These are phyloP conservation scores for Hippophae gyantsensis DNA, from an alignment of 306 rosid genomes.

Conservation along the genomic window DNA sequence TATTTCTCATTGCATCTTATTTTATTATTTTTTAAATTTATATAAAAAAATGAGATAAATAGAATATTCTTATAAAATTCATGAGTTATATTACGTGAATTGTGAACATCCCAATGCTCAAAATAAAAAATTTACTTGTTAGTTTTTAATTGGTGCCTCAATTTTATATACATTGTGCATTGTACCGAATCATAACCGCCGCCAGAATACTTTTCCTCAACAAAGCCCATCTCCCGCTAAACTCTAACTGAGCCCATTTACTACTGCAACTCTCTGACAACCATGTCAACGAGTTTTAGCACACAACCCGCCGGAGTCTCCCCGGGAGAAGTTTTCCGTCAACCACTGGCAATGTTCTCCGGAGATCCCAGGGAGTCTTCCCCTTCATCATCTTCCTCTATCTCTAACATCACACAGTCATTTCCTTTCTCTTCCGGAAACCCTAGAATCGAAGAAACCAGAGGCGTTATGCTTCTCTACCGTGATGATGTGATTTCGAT, in stretches of 20 bases:
- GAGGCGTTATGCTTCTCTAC: conserved; percentile 82
- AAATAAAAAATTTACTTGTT: too few species aligned
- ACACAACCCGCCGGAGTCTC: conserved; percentile 24
- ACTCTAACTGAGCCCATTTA: not conserved
- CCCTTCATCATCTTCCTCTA: conserved; percentile 36
- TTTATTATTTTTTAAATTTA: too few species aligned
- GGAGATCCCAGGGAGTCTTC: conserved; percentile 30
- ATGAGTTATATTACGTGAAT: too few species aligned
- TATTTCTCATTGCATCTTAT: too few species aligned
- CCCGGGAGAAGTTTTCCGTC: conserved; percentile 30
- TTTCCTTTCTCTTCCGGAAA: conserved; percentile 92
- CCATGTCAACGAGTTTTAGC: conserved; percentile 40
- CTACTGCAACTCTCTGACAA: not conserved
- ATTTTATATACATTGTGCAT: not conserved
- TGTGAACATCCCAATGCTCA: too few species aligned
- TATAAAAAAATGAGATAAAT: too few species aligned
- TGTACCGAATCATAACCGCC: not conserved
- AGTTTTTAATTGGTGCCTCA: too few species aligned
- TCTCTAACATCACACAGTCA: conserved; percentile 41
- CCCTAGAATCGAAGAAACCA: conserved; percentile 93
- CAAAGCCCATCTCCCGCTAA: conserved; percentile 14
- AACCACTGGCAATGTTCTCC: conserved; percentile 17
- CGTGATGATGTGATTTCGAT: conserved; percentile 28
- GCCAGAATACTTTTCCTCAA: not conserved
- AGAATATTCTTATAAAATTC: too few species aligned